These are phyloP conservation scores for Malus orientalis DNA, from an alignment of 306 rosid genomes.

Conservation along the genomic window DNA sequence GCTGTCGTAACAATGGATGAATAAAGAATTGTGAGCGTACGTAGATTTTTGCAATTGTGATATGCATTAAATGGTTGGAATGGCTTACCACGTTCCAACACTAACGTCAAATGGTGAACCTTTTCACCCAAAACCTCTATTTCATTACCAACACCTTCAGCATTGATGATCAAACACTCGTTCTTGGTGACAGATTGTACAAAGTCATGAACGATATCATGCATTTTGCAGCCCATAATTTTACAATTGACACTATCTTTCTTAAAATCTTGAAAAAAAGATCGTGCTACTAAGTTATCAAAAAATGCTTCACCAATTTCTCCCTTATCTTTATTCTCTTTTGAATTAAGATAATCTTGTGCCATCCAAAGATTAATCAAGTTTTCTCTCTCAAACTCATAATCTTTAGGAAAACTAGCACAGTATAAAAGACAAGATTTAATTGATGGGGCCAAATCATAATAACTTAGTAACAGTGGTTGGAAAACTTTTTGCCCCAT, in stretches of 20 bases:
- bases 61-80: no score
- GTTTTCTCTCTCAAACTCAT: rapidly evolving
- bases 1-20: rapidly evolving
- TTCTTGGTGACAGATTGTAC: background rate
- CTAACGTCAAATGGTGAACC: background rate
- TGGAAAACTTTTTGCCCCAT: background rate
- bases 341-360: background rate
- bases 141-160: background rate
- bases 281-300: background rate
- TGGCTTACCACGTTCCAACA: rapidly evolving
- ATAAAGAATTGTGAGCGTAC: background rate
- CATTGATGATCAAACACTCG: background rate
- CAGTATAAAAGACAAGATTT: background rate
- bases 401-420: background rate
- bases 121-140: background rate
- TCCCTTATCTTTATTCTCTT: background rate
- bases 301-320: background rate
- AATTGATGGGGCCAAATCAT: background rate
- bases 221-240: background rate
- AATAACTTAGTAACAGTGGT: background rate
- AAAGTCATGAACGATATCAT: no score
- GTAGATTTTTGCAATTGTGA: background rate
- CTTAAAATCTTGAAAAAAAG: background rate
- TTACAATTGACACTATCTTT: background rate
- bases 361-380: background rate